Evolutionary conservation across 176 grass and related monocot species (phyloP).

Genomic region (Ananas comosus): DNA sequence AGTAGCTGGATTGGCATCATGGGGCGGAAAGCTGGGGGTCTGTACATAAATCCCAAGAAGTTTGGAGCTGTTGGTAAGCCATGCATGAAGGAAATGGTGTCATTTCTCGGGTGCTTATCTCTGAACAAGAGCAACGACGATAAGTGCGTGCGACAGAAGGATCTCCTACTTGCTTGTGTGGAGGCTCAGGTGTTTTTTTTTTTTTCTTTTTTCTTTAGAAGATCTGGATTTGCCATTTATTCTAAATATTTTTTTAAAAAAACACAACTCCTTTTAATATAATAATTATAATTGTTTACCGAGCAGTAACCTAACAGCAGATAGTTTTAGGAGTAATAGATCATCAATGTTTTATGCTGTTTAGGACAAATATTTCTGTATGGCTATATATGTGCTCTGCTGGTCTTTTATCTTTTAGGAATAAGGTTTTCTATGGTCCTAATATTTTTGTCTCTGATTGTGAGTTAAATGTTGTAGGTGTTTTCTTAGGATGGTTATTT

Average conservation of each 20-base stretch:
- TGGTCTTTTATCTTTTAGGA: no score
- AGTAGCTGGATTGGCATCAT: constrained; percentile 30
- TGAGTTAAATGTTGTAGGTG: no score
- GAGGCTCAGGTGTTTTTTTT: constrained; percentile 2
- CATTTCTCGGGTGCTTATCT: constrained; percentile 77
- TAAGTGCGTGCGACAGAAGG: constrained; percentile 40
- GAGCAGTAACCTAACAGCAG: no score
- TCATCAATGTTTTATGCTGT: no score
- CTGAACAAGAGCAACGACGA: constrained; percentile 79
- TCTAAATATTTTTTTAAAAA: neutral
- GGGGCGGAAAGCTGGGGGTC: constrained; percentile 66
- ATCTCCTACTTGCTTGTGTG: constrained; percentile 15
- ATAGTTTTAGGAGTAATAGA: no score
- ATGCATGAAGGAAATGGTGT: constrained; percentile 69
- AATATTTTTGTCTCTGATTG: no score
- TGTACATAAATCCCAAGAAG: constrained; percentile 94
- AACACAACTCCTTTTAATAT: neutral
- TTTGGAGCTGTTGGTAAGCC: constrained; percentile 47
- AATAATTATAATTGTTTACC: neutral
- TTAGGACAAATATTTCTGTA: no score
- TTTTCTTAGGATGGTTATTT: no score
- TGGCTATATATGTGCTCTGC: no score
- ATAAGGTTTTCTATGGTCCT: no score
- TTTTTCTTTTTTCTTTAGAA: neutral
- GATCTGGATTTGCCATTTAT: neutral